These are phyloP conservation scores for Yarrowia alimentaria DNA, from an alignment of 805 yeast species.

Conservation along the genomic window DNA sequence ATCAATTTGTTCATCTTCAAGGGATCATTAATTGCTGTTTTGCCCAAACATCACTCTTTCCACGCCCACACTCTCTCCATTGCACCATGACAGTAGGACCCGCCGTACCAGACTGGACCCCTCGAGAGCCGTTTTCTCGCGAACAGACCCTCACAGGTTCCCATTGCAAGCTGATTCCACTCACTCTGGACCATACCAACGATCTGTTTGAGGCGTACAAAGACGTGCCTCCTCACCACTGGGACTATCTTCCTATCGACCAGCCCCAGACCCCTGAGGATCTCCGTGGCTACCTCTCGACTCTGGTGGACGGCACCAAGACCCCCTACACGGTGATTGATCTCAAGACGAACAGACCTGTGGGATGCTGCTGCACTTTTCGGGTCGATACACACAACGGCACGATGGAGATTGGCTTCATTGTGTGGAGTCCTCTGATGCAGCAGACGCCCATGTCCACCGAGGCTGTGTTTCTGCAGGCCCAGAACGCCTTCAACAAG, in stretches of 20 bases:
- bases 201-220: slow-evolving; percentile 19
- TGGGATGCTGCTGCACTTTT: slow-evolving; percentile 37
- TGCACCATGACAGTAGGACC: slow-evolving; percentile 4
- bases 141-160: slow-evolving; percentile 9
- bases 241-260: slow-evolving; percentile 33
- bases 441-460: slow-evolving; percentile 38
- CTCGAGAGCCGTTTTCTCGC: background rate
- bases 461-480: slow-evolving; percentile 39
- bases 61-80: too few species aligned
- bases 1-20: too few species aligned
- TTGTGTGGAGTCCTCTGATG: slow-evolving; percentile 28
- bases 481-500: slow-evolving; percentile 37
- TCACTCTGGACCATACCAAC: slow-evolving; percentile 6
- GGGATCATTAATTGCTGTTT: too few species aligned
- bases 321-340: slow-evolving; percentile 35
- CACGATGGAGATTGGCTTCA: slow-evolving; percentile 13
- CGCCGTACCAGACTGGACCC: background rate
- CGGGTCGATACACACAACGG: slow-evolving; percentile 38
- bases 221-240: slow-evolving; percentile 11
- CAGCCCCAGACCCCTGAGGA: slow-evolving; percentile 30
- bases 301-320: slow-evolving; percentile 26
- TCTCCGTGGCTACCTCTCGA: slow-evolving; percentile 17
- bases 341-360: slow-evolving; percentile 32
- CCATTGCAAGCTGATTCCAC: slow-evolving; percentile 9
- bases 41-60: too few species aligned